Base-by-base conservation (phyloP, 768 basidiomycete species). In the Amanita pseudoporphyria region DNA sequence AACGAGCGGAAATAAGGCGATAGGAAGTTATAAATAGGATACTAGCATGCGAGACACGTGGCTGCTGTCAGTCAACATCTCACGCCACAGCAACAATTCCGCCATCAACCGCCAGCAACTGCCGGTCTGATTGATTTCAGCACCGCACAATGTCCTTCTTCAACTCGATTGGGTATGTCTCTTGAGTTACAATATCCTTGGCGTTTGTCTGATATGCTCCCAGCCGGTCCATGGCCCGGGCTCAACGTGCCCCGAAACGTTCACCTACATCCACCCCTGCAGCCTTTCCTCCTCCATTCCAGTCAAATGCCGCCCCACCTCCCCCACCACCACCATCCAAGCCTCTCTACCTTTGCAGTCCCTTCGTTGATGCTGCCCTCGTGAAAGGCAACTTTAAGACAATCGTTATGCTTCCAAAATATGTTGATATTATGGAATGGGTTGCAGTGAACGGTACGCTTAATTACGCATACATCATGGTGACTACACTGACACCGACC, bases 381-480 rank as follows among this genome's bases (percentile, higher is more conserved):
- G 94, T 99, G 55, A 98, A 96, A 64, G 96, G 77, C 21, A 95
- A 93, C 64, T 98, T 97, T 73, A 97, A 97, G 70, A 97, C 94
- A 1, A 97, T 99, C 57, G 93, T 97, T 41, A 74, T 78, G 72
- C 77, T 94, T 28, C 96, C 96, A 14, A 96, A 95, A 62, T 97
- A 95, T 61, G 89, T 93, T n/a, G 91, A 96, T 67, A 87, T 93
- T 47, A 95, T 92, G 81, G 93, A 97, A 66, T 97, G 93, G 93
- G 93, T 97, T 32, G 76, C 77, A 26, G 72, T 77, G 45, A 77
- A 77, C 57, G 77, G 93, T 97, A 58, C 60, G 86, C 74, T n/a
- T n/a, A n/a, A n/a, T n/a, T 49, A 9, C 24, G 19, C 7, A 36
- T 35, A 13, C 30, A n/a, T 19, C 5, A 26, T 26, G 21, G 30